Conservation (phyloP, 1,139 yeast genomes). For the Eremothecium cymbalariae region DNA sequence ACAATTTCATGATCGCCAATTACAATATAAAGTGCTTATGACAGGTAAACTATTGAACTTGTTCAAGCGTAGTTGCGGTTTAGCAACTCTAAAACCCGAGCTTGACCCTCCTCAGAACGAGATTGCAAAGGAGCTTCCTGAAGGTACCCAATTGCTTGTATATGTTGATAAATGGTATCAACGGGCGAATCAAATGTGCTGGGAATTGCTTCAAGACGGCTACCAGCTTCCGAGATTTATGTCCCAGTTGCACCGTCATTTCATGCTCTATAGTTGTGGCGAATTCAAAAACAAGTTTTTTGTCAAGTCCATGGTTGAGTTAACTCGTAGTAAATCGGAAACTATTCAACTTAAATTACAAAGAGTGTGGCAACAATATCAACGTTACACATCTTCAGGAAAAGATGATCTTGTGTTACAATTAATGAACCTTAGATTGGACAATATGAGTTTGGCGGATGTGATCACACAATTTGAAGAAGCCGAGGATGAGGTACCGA, state of each 20-base stretch:
- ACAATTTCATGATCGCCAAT: constrained; percentile 40
- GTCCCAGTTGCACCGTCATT: constrained; percentile 44
- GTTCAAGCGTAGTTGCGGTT: constrained; percentile 24
- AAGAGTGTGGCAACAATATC: constrained; percentile 24
- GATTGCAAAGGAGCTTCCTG: constrained; percentile 35
- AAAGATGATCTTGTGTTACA: constrained; percentile 22
- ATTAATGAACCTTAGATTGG: constrained; percentile 28
- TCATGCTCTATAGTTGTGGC: constrained; percentile 46
- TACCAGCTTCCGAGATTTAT: constrained; percentile 46
- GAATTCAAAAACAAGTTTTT: constrained; percentile 19
- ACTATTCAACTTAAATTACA: constrained; percentile 16
- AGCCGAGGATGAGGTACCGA: constrained; percentile 1
- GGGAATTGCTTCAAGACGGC: constrained; percentile 54
- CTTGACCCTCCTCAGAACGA: not conserved
- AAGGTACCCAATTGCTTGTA: constrained; percentile 50
- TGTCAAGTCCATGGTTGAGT: constrained; percentile 21
- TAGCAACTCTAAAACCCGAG: constrained; percentile 1
- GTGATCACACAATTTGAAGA: constrained; percentile 16
- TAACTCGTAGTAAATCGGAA: constrained; percentile 17
- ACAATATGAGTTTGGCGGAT: constrained; percentile 26
- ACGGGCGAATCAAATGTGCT: constrained; percentile 57
- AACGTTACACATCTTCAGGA: constrained; percentile 5
- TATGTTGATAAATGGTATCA: constrained; percentile 56
- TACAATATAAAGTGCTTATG: constrained; percentile 47
- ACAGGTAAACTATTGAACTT: constrained; percentile 85